Evolutionary conservation across 306 rosid genomes (phyloP).

Genomic region (Trifolium subterraneum): DNA sequence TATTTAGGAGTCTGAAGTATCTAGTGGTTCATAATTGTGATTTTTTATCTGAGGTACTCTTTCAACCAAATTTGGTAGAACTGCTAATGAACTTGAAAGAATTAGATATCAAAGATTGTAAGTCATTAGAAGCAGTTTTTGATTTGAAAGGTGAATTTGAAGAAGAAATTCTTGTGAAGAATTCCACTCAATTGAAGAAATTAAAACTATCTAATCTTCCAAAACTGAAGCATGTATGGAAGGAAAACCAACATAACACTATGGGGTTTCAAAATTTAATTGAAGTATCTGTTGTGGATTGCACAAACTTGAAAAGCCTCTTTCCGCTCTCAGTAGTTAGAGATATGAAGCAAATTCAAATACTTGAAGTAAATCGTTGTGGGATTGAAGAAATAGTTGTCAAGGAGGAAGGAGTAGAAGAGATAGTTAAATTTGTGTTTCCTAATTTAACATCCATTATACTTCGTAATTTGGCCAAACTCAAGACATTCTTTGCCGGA

Average conservation of each 20-base stretch:
- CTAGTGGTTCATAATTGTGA: background rate
- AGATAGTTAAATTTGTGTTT: background rate
- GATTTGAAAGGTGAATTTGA: background rate
- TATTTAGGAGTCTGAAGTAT: background rate
- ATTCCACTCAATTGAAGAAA: background rate
- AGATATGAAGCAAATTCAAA: background rate
- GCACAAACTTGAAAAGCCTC: too few species aligned
- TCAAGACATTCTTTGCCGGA: background rate
- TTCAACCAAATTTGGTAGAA: background rate
- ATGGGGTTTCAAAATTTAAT: too few species aligned
- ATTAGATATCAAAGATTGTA: background rate
- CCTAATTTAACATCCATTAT: background rate
- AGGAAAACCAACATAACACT: too few species aligned
- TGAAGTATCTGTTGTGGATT: too few species aligned
- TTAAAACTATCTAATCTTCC: too few species aligned
- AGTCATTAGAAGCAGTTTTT: background rate
- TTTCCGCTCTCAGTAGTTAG: background rate
- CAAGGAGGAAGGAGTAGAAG: background rate
- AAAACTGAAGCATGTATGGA: too few species aligned
- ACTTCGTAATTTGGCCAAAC: background rate
- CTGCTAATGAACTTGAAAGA: background rate
- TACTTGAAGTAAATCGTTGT: background rate
- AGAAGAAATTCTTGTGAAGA: background rate
- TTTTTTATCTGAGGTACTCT: background rate
- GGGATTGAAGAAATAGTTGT: constrained; percentile 1